Evolutionary conservation across 164 flowering plant species (phyloP).

Genomic region (Santalum album): DNA sequence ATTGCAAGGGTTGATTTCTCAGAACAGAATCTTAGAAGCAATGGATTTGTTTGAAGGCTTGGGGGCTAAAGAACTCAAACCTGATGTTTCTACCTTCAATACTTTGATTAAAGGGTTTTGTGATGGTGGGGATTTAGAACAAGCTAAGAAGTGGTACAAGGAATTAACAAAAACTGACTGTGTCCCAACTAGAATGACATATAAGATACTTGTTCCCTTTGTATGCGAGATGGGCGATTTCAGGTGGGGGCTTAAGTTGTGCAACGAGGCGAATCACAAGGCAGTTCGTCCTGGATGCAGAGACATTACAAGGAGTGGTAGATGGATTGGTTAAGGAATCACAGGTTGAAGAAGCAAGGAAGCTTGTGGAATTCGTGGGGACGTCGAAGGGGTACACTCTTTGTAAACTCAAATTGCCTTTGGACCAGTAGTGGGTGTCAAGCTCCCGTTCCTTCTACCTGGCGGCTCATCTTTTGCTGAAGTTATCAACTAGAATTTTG

Average conservation of each 20-base stretch:
- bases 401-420: constrained; percentile 17
- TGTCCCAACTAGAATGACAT: constrained; percentile 15
- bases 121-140: constrained; percentile 25
- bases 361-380: constrained; percentile 28
- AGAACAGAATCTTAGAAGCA: constrained; percentile 21
- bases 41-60: constrained; percentile 27
- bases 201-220: constrained; percentile 19
- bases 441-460: no score
- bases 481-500: no score
- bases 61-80: constrained; percentile 17
- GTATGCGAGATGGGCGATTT: constrained; percentile 30
- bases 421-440: not conserved
- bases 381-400: constrained; percentile 12
- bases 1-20: constrained; percentile 25
- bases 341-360: constrained; percentile 26
- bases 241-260: constrained; percentile 24
- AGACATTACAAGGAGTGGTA: constrained; percentile 27
- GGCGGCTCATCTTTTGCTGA: no score
- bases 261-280: constrained; percentile 18
- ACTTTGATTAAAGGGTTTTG: constrained; percentile 31
- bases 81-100: constrained; percentile 28
- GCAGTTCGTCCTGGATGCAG: constrained; percentile 8
- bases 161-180: constrained; percentile 13
- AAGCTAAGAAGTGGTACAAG: constrained; percentile 27
- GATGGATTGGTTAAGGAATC: constrained; percentile 31